Evolutionary conservation across 768 basidiomycete genomes (phyloP), one percentile per base, ranked within the genome.

Genomic region (Phlebiopsis flavidoalba): DNA sequence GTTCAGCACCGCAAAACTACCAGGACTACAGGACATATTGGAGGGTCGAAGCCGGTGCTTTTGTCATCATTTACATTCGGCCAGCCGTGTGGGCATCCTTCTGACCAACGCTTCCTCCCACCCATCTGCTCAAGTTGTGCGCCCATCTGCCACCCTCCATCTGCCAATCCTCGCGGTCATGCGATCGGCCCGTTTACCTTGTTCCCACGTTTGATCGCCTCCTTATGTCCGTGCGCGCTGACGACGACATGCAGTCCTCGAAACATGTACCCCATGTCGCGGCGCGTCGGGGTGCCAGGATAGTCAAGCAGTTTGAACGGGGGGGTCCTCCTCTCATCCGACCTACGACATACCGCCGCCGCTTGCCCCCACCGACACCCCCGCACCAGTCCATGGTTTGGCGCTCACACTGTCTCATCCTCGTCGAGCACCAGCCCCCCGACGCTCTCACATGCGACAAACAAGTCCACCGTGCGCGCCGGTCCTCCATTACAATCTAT

Each of bases 1-100:
- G 45, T 86, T 84, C 66, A 88, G 86, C 71, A 85, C 87, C 52
- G 81, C 86, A 14, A n/a, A 79, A 84, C 61, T 91, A 86, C 67
- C 88, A 88, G 65, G 88, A 87, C 66, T 94, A 91, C 72, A 80
- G 87, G 48, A 85, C 89, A 69, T 83, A 83, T 69, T 94, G 92
- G 92, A 80, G 90, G 57, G 78, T 94, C 59, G 92, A 94, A 76
- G 91, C 91, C 63, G 81, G 91, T 86, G 64, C 64, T 85, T n/a
- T n/a, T 79, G 14, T 50, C 63, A n/a, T 47, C 40, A 55, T 66
- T 12, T 58, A 50, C 49, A 31, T 58, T 33, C 56, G 48, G 33
- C 33, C 51, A n/a, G 14, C 55, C 19, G 22, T 35, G 26, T 52
- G 21, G 15, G n/a, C 58, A 17, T 10, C 45, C 15, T 51, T 31